These are phyloP conservation scores for Sugiyamaella novakii DNA, from an alignment of 1,139 yeast genomes.

Conservation along the genomic window DNA sequence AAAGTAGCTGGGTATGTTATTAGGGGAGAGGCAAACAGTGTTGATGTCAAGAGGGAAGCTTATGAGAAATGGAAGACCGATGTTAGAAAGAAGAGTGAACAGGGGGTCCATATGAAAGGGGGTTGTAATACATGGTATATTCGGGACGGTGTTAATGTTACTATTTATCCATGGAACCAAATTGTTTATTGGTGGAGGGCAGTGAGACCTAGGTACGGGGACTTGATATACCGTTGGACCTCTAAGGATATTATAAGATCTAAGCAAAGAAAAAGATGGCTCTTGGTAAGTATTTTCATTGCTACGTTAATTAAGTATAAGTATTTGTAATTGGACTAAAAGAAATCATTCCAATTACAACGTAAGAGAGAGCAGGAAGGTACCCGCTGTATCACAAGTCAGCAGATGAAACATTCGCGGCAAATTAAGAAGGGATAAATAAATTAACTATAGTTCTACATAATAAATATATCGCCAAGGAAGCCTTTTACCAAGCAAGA, in stretches of 20 bases:
- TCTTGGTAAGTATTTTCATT: too few species aligned
- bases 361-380: too few species aligned
- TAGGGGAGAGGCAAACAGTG: constrained; percentile 20
- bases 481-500: too few species aligned
- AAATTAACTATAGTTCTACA: too few species aligned
- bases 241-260: not conserved
- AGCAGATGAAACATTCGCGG: too few species aligned
- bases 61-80: constrained; percentile 21
- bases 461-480: too few species aligned
- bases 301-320: too few species aligned
- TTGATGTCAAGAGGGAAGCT: constrained; percentile 25
- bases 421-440: too few species aligned
- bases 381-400: too few species aligned
- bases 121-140: constrained; percentile 22
- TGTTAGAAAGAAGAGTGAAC: constrained; percentile 21
- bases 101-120: constrained; percentile 12
- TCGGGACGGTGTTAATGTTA: constrained; percentile 24
- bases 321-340: too few species aligned
- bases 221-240: constrained; percentile 14
- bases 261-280: not conserved
- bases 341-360: too few species aligned
- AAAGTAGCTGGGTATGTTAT: constrained; percentile 24
- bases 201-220: constrained; percentile 7
- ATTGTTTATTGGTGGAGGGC: constrained; percentile 18
- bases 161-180: constrained; percentile 24